Evolutionary conservation across 768 basidiomycete species (phyloP), one percentile per base, ranked within the genome.

Genomic region (Lactifluus subvellereus): DNA sequence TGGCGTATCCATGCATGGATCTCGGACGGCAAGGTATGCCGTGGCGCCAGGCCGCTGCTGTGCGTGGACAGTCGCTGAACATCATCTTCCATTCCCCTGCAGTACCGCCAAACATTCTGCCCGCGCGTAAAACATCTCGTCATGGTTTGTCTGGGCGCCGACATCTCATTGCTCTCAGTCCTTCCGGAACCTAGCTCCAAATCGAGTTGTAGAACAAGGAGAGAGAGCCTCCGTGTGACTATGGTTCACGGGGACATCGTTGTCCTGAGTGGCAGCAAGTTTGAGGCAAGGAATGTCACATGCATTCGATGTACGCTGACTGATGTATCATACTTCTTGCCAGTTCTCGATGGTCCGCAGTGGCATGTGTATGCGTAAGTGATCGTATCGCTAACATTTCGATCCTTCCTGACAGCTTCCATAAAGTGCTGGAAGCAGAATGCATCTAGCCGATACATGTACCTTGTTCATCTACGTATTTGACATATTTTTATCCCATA

Each of bases 331-430:
- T 33, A 30, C 13, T 30, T 11, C 10, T 32, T 50, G 18, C 1
- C 20, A 65, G 64, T 57, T 57, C 27, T 48, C 40, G n/a, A 47
- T 48, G 55, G 18, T 64, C 32, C 64, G 64, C 9, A 53, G 61
- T 6, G 64, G 64, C 50, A 62, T 65, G 54, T 65, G 64, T 35
- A 65, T 65, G 60, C 16, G 64, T 65, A 57, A 64, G 64, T 62
- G 20, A 37, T 30, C 37, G 51, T 40, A 16, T 37, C 32, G 16
- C 3, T 2, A 38, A 33, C 8, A 11, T 37, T 13, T 38, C 22
- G 38, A 37, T 40, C 18, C 27, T 43, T 5, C 6, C 63, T 64
- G 59, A 64, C 35, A 10, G 53, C 20, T 16, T 51, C 35, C 14
- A 32, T 50, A 16, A 54, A 64, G 63, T 64, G 54, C 40, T 64